Evolutionary conservation across 1,284 basidiomycete genomes (phyloP).

Genomic region (Cutaneotrichosporon cutaneum): DNA sequence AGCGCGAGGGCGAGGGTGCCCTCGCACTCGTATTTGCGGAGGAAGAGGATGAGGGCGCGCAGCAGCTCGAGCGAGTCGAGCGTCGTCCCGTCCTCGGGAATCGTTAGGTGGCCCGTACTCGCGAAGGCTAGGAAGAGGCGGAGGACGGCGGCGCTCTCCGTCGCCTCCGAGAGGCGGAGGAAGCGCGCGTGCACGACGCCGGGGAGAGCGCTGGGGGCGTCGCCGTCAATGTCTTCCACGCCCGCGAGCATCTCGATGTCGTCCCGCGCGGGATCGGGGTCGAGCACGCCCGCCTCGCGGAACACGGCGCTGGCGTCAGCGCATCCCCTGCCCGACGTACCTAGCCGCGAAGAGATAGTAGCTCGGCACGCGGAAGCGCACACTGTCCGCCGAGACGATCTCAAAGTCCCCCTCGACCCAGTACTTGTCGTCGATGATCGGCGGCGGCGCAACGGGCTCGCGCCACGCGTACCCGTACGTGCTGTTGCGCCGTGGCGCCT

Average conservation of each 20-base stretch:
- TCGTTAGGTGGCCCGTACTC: slow-evolving; percentile 9
- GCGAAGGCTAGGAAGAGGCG: slow-evolving; percentile 21
- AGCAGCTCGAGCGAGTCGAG: slow-evolving; percentile 12
- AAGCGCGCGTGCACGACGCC: slow-evolving; percentile 6
- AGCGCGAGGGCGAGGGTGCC: slow-evolving; percentile 14
- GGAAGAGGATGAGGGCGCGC: slow-evolving; percentile 14
- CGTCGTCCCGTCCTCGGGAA: slow-evolving; percentile 25
- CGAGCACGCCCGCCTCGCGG: slow-evolving; percentile 11
- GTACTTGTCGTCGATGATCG: slow-evolving; percentile 10
- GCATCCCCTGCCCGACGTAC: slow-evolving; percentile 16
- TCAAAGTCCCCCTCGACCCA: slow-evolving; percentile 26
- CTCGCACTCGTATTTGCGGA: slow-evolving; percentile 17
- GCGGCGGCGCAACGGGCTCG: neutral
- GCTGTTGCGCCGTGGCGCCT: neutral
- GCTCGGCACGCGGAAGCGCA: slow-evolving; percentile 22
- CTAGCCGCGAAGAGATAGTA: slow-evolving; percentile 22
- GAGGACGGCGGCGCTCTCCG: slow-evolving; percentile 15
- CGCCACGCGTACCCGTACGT: neutral
- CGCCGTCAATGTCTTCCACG: neutral
- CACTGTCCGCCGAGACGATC: slow-evolving; percentile 19
- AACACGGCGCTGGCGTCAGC: slow-evolving; percentile 15
- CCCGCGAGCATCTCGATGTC: neutral
- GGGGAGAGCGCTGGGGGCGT: neutral
- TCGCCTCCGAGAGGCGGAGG: slow-evolving; percentile 9
- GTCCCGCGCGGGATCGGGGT: neutral